A percentile compares a stretch with the other conserved stretches of the same genome.
These are phyloP conservation scores for Chrysopogon serrulatus DNA, from an alignment of 176 grass and related monocot genomes.

Conservation along the genomic window DNA sequence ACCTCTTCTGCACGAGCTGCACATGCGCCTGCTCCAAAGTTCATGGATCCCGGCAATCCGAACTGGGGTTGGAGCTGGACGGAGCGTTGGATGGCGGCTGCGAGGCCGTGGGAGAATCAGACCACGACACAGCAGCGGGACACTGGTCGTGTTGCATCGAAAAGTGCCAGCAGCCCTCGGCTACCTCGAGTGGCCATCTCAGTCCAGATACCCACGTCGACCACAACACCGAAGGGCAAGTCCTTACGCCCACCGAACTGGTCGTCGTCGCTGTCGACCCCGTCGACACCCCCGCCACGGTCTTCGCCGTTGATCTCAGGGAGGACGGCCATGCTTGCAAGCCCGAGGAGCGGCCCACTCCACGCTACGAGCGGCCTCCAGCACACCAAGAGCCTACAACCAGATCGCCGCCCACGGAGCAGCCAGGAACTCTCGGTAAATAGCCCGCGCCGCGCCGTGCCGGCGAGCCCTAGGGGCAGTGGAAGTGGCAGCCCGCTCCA, in stretches of 20 bases:
- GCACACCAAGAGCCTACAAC: slow-evolving; percentile 7
- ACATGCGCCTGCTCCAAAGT: slow-evolving; percentile 32
- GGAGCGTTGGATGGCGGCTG: slow-evolving; percentile 72
- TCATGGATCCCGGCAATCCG: slow-evolving; percentile 61
- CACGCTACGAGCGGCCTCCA: slow-evolving; percentile 10
- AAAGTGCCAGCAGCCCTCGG: not conserved
- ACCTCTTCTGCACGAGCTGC: slow-evolving; percentile 40
- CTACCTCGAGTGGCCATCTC: not conserved
- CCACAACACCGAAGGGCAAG: slow-evolving; percentile 7
- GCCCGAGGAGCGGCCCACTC: slow-evolving; percentile 10
- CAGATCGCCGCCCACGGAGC: slow-evolving; percentile 10
- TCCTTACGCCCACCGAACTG: slow-evolving; percentile 21
- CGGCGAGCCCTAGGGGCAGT: slow-evolving; percentile 2
- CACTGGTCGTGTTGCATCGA: slow-evolving; percentile 10
- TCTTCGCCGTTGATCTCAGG: slow-evolving; percentile 1
- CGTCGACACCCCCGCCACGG: slow-evolving; percentile 17
- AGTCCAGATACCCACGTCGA: not conserved
- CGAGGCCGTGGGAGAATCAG: slow-evolving; percentile 67
- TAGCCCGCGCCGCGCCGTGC: not conserved
- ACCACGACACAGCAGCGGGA: not conserved
- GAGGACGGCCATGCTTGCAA: not conserved
- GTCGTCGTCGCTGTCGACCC: slow-evolving; percentile 10
- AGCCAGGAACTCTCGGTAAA: slow-evolving; percentile 10
- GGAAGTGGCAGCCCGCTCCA: not conserved
- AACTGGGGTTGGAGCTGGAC: slow-evolving; percentile 92